Base-by-base conservation (phyloP, 192 early-diverging fungal genomes). In the Geosiphon pyriformis region DNA sequence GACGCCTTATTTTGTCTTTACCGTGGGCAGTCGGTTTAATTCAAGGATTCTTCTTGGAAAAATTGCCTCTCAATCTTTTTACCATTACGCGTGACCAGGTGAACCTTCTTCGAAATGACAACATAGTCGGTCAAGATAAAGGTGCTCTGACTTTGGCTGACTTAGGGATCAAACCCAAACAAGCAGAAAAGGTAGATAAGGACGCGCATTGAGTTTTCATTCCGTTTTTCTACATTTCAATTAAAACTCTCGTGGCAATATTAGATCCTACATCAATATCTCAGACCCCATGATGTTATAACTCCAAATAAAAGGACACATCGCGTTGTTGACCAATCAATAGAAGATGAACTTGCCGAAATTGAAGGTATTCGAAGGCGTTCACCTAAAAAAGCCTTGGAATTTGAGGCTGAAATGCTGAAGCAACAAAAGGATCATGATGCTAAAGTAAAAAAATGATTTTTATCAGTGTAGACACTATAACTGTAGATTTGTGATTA, bases 51-150 rank as follows among this genome's bases (percentile, higher is more conserved):
- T 50, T 74, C 31, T 55, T 74, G 6, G 72, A 74, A 55, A 70
- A 74, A 47, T 53, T 74, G 33, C 72, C 72, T 22, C 48, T 30
- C 18, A 74, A 74, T 60, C 35, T 74, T 27, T 74, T 74, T 29
- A 74, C 72, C 17, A 34, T 74, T 22, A 74, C 72, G 20, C 42
- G 61, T 33, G 72, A 74, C 60, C 72, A 74, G 29, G 25, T 74
- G 6, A 56, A 53, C 33, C 30, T 74, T 2, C 65, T 74, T 42
- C 27, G 55, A 18, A 54, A 74, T 18, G 72, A 74, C 51, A 74
- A 74, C 58, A 56, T 74, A 23, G 72, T 74, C 23, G 34, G 31
- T 25, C 1, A 31, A 32, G 15, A 32, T 25, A 3, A 51, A 15
- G 22, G 29, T 23, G 54, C 59, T 48, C 33, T 37, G 10, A 74